phyloP scores from a whole-genome alignment of 176 grass and related monocot species.

The Thinopyrum elongatum region DNA sequence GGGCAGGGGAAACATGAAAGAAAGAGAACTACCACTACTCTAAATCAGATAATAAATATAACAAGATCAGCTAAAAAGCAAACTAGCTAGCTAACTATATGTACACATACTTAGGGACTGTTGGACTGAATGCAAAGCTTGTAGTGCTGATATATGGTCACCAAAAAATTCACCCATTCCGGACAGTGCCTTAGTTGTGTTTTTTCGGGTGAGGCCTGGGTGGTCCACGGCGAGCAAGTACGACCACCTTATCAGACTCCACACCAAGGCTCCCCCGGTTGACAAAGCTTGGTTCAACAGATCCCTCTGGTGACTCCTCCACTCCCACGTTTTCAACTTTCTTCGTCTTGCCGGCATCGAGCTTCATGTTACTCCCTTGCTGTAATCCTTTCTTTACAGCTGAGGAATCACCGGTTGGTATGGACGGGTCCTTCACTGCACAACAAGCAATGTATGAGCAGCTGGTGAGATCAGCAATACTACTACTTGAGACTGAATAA shows the following conservation, averaged over 20 bases:
- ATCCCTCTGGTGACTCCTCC: background rate
- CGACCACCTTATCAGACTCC: slow-evolving; percentile 3
- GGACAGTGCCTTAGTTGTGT: slow-evolving; percentile 45
- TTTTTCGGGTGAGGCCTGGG: slow-evolving; percentile 62
- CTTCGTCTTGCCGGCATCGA: background rate
- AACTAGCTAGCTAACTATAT: slow-evolving; percentile 19
- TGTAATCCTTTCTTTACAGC: background rate
- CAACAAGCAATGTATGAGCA: background rate
- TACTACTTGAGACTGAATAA: background rate
- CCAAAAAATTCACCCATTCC: background rate
- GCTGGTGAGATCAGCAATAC: background rate
- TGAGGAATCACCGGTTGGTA: background rate
- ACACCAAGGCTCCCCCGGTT: background rate
- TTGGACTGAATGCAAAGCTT: background rate
- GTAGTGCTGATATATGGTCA: background rate
- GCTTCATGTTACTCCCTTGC: slow-evolving; percentile 1
- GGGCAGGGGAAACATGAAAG: slow-evolving; percentile 1
- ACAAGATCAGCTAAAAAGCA: background rate
- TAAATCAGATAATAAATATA: slow-evolving; percentile 31
- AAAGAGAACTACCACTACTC: background rate
- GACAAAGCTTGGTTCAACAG: background rate
- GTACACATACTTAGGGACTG: background rate
- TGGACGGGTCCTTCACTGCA: slow-evolving; percentile 27
- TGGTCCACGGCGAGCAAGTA: slow-evolving; percentile 11
- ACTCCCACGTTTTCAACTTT: background rate